phyloP scores from a whole-genome alignment of 176 grass and related monocot genomes.

The Oryza rufipogon region DNA sequence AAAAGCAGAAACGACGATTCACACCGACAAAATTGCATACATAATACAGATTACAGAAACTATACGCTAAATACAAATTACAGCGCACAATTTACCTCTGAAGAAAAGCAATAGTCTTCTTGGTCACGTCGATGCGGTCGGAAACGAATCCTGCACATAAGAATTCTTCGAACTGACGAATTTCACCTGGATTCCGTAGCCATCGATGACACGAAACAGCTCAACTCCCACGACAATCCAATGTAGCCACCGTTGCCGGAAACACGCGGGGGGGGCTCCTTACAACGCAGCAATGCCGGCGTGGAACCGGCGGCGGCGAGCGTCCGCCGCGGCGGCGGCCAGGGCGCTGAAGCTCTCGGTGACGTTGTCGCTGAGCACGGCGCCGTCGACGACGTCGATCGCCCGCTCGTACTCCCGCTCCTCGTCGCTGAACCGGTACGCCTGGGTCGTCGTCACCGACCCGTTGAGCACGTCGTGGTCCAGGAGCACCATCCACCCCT shows the following conservation, averaged over 20 bases:
- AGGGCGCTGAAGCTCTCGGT: slow-evolving; percentile 42
- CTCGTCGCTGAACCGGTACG: slow-evolving; percentile 62
- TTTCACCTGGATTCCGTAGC: not conserved
- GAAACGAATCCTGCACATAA: not conserved
- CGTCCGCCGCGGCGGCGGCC: not conserved
- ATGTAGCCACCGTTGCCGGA: too few relatives aligned
- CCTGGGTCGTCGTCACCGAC: slow-evolving; percentile 54
- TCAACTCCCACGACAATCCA: not conserved
- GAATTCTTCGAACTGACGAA: not conserved
- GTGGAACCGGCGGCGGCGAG: too few relatives aligned
- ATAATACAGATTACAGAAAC: not conserved
- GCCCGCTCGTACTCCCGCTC: slow-evolving; percentile 34
- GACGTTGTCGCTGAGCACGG: slow-evolving; percentile 68
- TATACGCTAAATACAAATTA: not conserved
- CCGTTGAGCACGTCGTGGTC: slow-evolving; percentile 76
- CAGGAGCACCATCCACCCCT: slow-evolving; percentile 74
- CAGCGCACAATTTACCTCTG: not conserved
- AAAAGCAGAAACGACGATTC: not conserved
- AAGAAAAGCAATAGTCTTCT: not conserved
- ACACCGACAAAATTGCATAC: not conserved
- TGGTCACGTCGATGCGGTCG: not conserved
- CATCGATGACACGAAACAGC: not conserved
- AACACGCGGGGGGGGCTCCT: too few relatives aligned
- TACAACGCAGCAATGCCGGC: slow-evolving; percentile 13
- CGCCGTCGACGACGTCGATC: slow-evolving; percentile 59